A percentile compares a stretch with the other conserved stretches of the same genome.
Evolutionary conservation across 1,284 basidiomycete genomes (phyloP).

Genomic region (Puccinia triticina): DNA sequence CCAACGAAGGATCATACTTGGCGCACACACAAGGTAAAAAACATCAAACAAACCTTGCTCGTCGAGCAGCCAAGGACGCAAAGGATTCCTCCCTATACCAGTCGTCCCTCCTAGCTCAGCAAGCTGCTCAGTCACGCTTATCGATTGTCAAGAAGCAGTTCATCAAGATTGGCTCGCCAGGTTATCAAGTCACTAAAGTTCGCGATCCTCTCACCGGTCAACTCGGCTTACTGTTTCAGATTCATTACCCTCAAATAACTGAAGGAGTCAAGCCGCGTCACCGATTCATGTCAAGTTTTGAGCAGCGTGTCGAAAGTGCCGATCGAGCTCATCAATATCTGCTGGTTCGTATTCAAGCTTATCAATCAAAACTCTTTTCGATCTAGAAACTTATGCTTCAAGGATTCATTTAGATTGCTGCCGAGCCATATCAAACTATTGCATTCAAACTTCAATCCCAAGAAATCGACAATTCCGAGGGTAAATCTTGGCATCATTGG

Average conservation of each 20-base stretch:
- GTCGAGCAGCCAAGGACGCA: conserved; percentile 90
- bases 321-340: conserved; percentile 97
- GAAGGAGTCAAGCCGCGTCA: conserved; percentile 79
- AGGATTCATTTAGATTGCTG: conserved; percentile 74
- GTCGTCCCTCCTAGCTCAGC: conserved; percentile 66
- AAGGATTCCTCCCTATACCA: conserved; percentile 68
- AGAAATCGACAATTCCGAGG: conserved; percentile 70
- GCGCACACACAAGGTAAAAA: conserved; percentile 99
- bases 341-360: conserved; percentile 69
- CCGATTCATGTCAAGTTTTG: conserved; percentile 97
- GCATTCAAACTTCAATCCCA: conserved; percentile 96
- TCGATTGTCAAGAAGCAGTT: conserved; percentile 87
- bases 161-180: conserved; percentile 90
- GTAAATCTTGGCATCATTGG: conserved; percentile 51
- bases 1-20: conserved; percentile 98
- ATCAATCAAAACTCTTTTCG: neutral
- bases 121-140: conserved; percentile 52
- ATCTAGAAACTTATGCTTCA: neutral
- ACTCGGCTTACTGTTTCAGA: conserved; percentile 89
- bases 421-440: conserved; percentile 98
- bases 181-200: conserved; percentile 65
- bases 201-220: conserved; percentile 64
- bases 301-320: conserved; percentile 91
- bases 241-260: conserved; percentile 87
- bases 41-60: conserved; percentile 96